Evolutionary conservation across 1,284 basidiomycete genomes (phyloP).

Genomic region (Cutaneotrichosporon cyanovorans): DNA sequence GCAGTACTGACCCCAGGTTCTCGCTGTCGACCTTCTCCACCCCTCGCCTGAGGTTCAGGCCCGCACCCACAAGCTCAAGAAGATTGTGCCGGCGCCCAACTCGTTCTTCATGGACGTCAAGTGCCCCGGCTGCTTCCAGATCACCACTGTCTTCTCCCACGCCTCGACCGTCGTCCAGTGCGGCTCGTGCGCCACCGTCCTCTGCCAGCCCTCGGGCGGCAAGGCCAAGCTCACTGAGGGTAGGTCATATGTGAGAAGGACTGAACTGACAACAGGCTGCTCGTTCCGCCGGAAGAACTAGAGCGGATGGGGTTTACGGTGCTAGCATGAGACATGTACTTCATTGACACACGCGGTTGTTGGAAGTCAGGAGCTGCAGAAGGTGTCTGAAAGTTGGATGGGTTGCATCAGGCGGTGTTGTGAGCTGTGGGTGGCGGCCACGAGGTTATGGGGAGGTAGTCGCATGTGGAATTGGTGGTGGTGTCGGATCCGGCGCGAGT

Average conservation of each 20-base stretch:
- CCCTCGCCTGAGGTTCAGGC: constrained; percentile 80
- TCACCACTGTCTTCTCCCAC: constrained; percentile 50
- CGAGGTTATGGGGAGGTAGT: too few relatives aligned
- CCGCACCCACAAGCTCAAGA: constrained; percentile 97
- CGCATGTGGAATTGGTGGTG: too few relatives aligned
- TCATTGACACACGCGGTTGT: constrained; percentile 16
- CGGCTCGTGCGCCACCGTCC: constrained; percentile 84
- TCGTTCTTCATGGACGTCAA: constrained; percentile 99
- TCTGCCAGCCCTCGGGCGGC: constrained; percentile 98
- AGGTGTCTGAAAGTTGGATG: too few relatives aligned
- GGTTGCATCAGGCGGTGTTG: background rate
- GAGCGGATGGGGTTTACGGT: constrained; percentile 17
- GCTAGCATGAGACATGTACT: constrained; percentile 23
- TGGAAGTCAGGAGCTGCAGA: too few relatives aligned
- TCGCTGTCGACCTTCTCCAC: constrained; percentile 97
- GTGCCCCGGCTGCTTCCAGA: constrained; percentile 72
- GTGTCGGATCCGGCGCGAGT: too few relatives aligned
- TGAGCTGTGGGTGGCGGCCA: too few relatives aligned
- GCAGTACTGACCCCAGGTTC: constrained; percentile 57
- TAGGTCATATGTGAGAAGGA: constrained; percentile 48
- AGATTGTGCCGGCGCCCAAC: constrained; percentile 94
- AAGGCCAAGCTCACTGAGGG: constrained; percentile 97
- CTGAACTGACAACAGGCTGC: constrained; percentile 39
- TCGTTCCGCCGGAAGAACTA: constrained; percentile 50
- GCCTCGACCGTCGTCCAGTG: constrained; percentile 55